A percentile compares a stretch with the other conserved stretches of the same genome.
Evolutionary conservation across 2,329 filamentous ascomycete genomes (phyloP).

Genomic region (Cordyceps militaris): DNA sequence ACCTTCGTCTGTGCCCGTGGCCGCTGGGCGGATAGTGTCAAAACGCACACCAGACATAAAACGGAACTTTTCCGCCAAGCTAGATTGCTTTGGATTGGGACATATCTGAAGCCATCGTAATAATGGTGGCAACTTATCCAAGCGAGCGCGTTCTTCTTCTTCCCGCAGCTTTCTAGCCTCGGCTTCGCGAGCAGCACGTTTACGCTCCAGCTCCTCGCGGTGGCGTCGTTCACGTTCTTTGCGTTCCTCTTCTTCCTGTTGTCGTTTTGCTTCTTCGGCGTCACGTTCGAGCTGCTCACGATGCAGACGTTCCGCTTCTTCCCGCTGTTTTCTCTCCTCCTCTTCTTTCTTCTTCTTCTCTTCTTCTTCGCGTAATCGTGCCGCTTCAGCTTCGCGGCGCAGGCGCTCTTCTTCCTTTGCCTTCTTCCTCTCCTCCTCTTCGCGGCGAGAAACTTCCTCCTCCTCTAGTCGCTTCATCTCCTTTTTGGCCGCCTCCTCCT

Average conservation of each 20-base stretch:
- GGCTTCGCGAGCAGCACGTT: conserved; percentile 43
- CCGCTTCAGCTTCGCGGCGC: too few relatives aligned
- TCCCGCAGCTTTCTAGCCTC: conserved; percentile 44
- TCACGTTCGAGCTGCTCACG: conserved; percentile 40
- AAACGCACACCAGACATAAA: conserved; percentile 55
- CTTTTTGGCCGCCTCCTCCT: not conserved
- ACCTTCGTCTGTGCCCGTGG: conserved; percentile 47
- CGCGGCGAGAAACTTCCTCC: not conserved
- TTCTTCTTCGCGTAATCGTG: too few relatives aligned
- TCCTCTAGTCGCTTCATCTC: not conserved
- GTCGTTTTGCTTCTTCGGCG: conserved; percentile 42
- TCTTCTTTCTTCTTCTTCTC: conserved; percentile 18
- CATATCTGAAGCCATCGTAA: conserved; percentile 53
- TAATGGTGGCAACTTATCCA: conserved; percentile 52
- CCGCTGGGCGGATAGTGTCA: conserved; percentile 51
- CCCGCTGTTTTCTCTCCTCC: conserved; percentile 22
- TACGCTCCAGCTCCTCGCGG: conserved; percentile 41
- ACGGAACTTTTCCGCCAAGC: conserved; percentile 48
- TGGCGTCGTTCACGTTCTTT: conserved; percentile 42
- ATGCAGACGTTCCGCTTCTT: conserved; percentile 29
- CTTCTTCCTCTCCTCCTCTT: not conserved
- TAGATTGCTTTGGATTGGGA: conserved; percentile 42
- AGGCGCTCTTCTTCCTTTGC: not conserved
- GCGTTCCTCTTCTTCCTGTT: conserved; percentile 46
- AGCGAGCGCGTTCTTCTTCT: conserved; percentile 47